Evolutionary conservation across 805 yeast genomes (phyloP), one percentile per base, ranked within the genome.

Genomic region (Pichia pseudocactophila): DNA sequence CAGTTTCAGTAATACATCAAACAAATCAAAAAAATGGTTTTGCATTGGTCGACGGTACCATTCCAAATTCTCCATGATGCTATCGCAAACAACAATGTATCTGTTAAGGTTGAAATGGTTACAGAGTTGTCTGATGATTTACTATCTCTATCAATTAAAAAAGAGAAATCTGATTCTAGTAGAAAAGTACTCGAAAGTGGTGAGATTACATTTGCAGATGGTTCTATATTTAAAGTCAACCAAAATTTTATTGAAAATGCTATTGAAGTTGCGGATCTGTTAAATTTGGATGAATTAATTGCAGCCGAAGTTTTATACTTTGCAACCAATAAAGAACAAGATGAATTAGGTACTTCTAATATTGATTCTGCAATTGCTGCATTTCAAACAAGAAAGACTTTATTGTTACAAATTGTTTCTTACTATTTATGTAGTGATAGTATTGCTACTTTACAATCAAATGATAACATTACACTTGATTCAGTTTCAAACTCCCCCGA

Each of bases 261-360:
- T 1, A 66, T 78, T 4, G 66, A 68, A 19, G 54, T 82, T 15
- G 65, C 89, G 0, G 84, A 78, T 48, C 78, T 77, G 31, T 67
- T 90, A 40, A 68, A 83, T 39, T 65, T 90, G 40, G 95, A 90
- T 59, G 97, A 90, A 57, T 40, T 83, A 25, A 67, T 74, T 2
- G 73, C 85, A 2, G 92, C 94, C 1, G 84, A 87, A 54, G 56
- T 85, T 22, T 67, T 89, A 2, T 72, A 64, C 39, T 58, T 61
- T 46, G 72, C 87, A 3, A 57, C 58, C 19, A 64, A 52, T 40
- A 58, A 53, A 46, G 62, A 54, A 52, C 38, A 45, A 8, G 42
- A 46, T 7, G 63, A 63, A 10, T 65, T 73, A 20, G 82, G 82
- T 1, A 64, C 70, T 0, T 63, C 69, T 2, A 57, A 74, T 26